These are phyloP conservation scores for Tuctoria greenei DNA, from an alignment of 176 grass and related monocot species.

Conservation along the genomic window DNA sequence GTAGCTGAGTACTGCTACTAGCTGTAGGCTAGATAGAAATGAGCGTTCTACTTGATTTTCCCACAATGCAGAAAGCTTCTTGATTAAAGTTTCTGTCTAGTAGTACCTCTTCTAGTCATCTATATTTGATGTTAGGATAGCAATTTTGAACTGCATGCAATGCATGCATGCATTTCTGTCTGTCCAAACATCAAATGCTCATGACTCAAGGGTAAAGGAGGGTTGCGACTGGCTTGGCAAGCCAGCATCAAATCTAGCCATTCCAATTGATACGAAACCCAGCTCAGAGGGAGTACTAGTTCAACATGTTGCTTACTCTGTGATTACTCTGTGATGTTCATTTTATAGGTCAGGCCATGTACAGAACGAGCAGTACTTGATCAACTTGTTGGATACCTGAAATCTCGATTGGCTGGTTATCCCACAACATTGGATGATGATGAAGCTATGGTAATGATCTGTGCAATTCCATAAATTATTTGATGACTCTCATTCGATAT, in stretches of 20 bases:
- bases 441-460: conserved; percentile 75
- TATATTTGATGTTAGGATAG: background rate
- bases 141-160: background rate
- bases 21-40: background rate
- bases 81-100: background rate
- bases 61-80: background rate
- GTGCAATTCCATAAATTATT: conserved; percentile 11
- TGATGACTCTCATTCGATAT: conserved; percentile 19
- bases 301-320: conserved; percentile 24
- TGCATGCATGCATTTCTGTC: background rate
- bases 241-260: no score
- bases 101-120: background rate
- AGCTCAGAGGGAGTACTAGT: background rate
- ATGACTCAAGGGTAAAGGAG: background rate
- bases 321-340: background rate
- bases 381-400: conserved; percentile 84
- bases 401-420: conserved; percentile 83
- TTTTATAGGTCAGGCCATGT: conserved; percentile 77
- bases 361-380: conserved; percentile 93
- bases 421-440: conserved; percentile 79
- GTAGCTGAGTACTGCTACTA: background rate
- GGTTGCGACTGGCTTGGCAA: no score
- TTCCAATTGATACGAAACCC: no score
- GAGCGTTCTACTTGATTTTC: background rate
- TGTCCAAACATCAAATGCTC: background rate